Percentiles rank a stretch among this genome's conserved stretches.
These are phyloP conservation scores for Kalanchoe fedtschenkoi DNA, from an alignment of 164 flowering plant species.

Conservation along the genomic window DNA sequence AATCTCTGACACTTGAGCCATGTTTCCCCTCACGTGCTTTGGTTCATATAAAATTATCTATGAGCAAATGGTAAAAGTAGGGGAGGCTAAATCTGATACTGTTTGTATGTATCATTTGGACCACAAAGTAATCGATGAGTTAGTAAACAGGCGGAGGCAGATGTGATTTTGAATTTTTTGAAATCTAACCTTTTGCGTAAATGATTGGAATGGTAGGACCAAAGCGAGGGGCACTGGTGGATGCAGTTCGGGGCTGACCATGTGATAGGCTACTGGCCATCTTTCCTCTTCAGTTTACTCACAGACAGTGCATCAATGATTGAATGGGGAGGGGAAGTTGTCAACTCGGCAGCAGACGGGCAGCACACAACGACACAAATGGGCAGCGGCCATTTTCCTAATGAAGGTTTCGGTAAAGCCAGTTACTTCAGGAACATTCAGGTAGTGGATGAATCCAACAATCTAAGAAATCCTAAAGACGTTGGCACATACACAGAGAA, in stretches of 20 bases:
- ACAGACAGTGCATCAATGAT: constrained; percentile 7
- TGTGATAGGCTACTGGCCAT: constrained; percentile 6
- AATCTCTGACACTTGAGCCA: background rate
- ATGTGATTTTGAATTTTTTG: background rate
- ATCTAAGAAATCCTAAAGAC: background rate
- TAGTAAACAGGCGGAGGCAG: background rate
- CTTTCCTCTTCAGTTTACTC: background rate
- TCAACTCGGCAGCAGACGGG: constrained; percentile 3
- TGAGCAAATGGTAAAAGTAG: background rate
- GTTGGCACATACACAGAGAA: background rate
- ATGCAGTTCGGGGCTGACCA: constrained; percentile 4
- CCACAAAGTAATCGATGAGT: background rate
- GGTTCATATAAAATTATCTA: background rate
- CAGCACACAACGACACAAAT: constrained; percentile 6
- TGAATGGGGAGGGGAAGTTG: constrained; percentile 6
- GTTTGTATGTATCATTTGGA: background rate
- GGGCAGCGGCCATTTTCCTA: constrained; percentile 5
- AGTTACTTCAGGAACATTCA: constrained; percentile 5
- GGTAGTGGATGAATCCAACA: background rate
- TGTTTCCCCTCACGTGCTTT: constrained; percentile 1
- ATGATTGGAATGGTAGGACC: background rate
- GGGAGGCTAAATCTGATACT: background rate
- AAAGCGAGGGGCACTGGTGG: constrained; percentile 2
- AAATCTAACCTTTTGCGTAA: background rate
- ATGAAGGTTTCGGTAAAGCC: background rate